Percentiles rank a stretch among this genome's conserved stretches.
Conservation (phyloP, 768 basidiomycete genomes). For the Suillus tomentosus region DNA sequence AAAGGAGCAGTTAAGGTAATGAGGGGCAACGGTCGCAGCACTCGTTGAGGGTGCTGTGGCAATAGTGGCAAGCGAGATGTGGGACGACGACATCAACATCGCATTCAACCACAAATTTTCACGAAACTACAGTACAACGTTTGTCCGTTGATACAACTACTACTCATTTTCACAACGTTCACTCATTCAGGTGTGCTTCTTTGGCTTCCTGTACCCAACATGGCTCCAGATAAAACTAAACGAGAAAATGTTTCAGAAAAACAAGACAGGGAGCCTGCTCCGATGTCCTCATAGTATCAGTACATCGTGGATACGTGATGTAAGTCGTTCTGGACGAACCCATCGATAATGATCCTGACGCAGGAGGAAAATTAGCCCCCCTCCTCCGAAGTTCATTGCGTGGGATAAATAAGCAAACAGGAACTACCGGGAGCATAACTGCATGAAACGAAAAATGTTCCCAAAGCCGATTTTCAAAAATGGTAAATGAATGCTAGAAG, state of each 20-base stretch:
- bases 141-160: constrained; percentile 21
- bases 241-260: background rate
- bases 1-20: constrained; percentile 22
- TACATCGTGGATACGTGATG: background rate
- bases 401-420: background rate
- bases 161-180: constrained; percentile 10
- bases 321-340: background rate
- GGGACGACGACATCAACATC: constrained; percentile 18
- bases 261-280: background rate
- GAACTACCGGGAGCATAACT: background rate
- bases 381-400: background rate
- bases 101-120: constrained; percentile 29
- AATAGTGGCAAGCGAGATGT: constrained; percentile 25
- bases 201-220: background rate
- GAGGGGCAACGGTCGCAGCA: constrained; percentile 20
- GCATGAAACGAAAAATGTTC: background rate
- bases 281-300: background rate
- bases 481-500: background rate
- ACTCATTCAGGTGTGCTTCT: constrained; percentile 9
- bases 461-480: background rate
- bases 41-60: constrained; percentile 23
- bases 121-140: constrained; percentile 17
- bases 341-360: background rate
- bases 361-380: background rate
- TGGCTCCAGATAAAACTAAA: background rate